Conservation (phyloP, 2,329 filamentous ascomycete genomes). For the Nectriaceae sp. region DNA sequence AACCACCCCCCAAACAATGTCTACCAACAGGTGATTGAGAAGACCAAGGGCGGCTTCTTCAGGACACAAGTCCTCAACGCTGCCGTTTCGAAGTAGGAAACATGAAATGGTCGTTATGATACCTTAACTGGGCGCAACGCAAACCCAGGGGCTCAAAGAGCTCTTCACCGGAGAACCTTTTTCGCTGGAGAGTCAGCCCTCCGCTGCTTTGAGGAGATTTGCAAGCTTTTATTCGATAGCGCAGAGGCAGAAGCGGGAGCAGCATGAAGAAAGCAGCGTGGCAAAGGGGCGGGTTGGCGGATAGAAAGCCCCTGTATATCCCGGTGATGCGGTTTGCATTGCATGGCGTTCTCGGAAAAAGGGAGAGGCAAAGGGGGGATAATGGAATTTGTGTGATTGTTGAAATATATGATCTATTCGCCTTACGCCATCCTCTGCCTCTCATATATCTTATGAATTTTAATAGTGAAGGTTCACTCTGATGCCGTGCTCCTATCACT, state of each 20-base stretch:
- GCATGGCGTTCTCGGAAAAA: conserved; percentile 40
- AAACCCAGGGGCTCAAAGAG: neutral
- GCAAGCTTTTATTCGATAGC: neutral
- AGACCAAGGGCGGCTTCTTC: conserved; percentile 99
- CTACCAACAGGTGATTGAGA: conserved; percentile 98
- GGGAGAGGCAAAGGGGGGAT: conserved; percentile 31
- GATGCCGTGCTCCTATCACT: too few species aligned
- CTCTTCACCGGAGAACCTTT: neutral
- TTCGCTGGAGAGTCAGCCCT: neutral
- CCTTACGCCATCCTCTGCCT: conserved; percentile 8
- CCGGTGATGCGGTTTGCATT: conserved; percentile 42
- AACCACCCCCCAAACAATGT: conserved; percentile 98
- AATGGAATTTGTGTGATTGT: conserved; percentile 34
- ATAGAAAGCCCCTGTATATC: conserved; percentile 28
- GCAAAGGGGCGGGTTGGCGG: conserved; percentile 4
- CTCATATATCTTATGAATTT: too few species aligned
- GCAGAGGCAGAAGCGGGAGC: neutral
- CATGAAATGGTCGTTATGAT: too few species aligned
- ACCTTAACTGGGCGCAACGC: neutral
- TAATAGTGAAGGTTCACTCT: too few species aligned
- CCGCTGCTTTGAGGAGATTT: neutral
- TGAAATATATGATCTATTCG: conserved; percentile 30
- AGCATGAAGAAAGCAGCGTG: neutral
- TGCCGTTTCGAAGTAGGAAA: conserved; percentile 56
- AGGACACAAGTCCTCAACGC: conserved; percentile 88